Evolutionary conservation across 2,329 filamentous ascomycete species (phyloP).

Genomic region (Cercospora zeina): DNA sequence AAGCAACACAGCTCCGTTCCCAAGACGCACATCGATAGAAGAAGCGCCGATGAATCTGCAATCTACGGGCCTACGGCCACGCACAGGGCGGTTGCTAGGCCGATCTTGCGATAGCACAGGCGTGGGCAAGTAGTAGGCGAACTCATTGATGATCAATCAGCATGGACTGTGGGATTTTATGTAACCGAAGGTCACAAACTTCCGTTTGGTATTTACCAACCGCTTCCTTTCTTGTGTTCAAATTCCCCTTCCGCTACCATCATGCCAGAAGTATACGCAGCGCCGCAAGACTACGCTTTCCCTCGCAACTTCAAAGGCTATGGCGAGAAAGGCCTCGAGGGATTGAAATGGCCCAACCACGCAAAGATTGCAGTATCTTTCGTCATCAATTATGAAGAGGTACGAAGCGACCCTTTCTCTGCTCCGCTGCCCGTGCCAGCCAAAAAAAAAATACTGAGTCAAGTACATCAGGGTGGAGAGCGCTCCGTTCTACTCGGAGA

Average conservation of each 20-base stretch:
- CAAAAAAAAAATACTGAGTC: background rate
- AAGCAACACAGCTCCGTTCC: background rate
- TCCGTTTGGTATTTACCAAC: background rate
- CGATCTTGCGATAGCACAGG: background rate
- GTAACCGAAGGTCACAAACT: background rate
- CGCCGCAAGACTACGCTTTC: conserved; percentile 1
- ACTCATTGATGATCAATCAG: background rate
- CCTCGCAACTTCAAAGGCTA: conserved; percentile 35
- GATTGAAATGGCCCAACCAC: conserved; percentile 45
- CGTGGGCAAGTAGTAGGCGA: background rate
- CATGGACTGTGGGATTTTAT: background rate
- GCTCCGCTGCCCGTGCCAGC: background rate
- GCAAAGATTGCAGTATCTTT: conserved; percentile 52
- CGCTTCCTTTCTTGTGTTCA: background rate
- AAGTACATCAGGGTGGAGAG: conserved; percentile 41
- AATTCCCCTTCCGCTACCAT: background rate
- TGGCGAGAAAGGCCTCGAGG: conserved; percentile 30
- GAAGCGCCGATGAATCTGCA: background rate
- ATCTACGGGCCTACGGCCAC: background rate
- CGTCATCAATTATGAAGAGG: conserved; percentile 52
- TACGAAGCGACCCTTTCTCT: background rate
- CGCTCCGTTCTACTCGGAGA: conserved; percentile 46
- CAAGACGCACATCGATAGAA: background rate
- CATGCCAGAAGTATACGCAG: conserved; percentile 7
- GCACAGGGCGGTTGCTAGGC: background rate